Conservation (phyloP, 108 stramenopile species). For the Cyclotella cryptica region DNA sequence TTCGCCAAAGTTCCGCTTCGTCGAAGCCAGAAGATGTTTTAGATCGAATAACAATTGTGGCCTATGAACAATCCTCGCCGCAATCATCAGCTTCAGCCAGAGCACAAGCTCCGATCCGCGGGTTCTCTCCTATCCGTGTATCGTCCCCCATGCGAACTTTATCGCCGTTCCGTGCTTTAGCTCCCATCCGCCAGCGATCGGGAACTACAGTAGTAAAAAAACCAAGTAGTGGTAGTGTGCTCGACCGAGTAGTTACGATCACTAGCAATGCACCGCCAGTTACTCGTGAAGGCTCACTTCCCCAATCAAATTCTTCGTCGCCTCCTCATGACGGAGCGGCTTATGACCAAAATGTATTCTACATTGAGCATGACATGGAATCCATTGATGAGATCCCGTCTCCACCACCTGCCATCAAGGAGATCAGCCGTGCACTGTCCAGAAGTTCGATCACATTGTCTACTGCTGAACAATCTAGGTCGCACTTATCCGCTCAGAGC, state of each 20-base stretch:
- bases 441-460: slow-evolving; percentile 4
- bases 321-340: not conserved
- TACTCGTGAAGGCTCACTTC: not conserved
- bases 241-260: slow-evolving; percentile 5
- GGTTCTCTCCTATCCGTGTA: slow-evolving; percentile 6
- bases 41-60: not conserved
- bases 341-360: not conserved
- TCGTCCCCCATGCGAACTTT: not conserved
- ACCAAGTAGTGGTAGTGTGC: not conserved
- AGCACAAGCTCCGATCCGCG: not conserved
- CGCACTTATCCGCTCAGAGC: not conserved
- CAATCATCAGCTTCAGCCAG: not conserved
- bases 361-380: not conserved
- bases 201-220: not conserved
- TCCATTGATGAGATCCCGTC: not conserved
- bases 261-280: not conserved
- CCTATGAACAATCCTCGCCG: not conserved
- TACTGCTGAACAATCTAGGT: not conserved
- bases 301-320: not conserved
- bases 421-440: not conserved
- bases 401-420: too few species aligned
- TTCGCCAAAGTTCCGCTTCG: not conserved
- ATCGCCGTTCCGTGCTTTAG: not conserved
- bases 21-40: not conserved
- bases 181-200: not conserved